Percentiles rank a stretch among this genome's conserved stretches.
Conservation (phyloP, 371 early-diverging fungal species). For the Parasitella parasitica region DNA sequence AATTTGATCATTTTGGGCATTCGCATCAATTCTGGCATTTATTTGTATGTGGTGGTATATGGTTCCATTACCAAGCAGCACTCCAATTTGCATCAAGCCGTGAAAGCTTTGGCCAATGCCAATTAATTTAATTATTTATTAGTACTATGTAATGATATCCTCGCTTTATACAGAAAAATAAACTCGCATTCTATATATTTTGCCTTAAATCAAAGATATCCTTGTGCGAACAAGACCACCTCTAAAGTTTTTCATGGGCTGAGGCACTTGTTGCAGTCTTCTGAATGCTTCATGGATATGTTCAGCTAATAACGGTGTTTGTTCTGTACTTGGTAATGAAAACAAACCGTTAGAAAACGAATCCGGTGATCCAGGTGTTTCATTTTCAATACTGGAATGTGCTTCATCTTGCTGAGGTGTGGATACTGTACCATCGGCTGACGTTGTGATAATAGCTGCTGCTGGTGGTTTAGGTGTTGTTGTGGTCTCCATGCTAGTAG, state of each 20-base stretch:
- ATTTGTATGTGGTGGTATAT: constrained; percentile 69
- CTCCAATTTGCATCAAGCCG: constrained; percentile 46
- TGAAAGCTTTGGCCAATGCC: constrained; percentile 37
- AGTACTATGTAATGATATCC: constrained; percentile 1
- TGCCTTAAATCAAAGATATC: constrained; percentile 70
- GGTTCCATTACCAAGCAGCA: constrained; percentile 65
- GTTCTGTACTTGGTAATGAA: constrained; percentile 73
- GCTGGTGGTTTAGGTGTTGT: constrained; percentile 7
- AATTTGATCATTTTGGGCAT: constrained; percentile 71
- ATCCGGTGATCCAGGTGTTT: constrained; percentile 23
- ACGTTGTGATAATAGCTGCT: constrained; percentile 1
- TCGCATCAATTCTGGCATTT: constrained; percentile 85
- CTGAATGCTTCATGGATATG: constrained; percentile 94
- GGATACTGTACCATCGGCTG: not conserved
- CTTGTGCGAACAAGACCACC: constrained; percentile 78
- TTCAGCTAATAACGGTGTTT: constrained; percentile 77
- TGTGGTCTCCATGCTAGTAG: constrained; percentile 3
- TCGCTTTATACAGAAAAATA: not conserved
- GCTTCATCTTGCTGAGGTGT: not conserved
- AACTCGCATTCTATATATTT: not conserved
- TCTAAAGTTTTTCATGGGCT: constrained; percentile 74
- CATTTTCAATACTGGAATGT: constrained; percentile 1
- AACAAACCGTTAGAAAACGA: constrained; percentile 63
- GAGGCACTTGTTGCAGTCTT: constrained; percentile 69
- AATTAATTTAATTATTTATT: not conserved